Conservation (phyloP, 352 stramenopile genomes). For the Peronospora destructor region DNA sequence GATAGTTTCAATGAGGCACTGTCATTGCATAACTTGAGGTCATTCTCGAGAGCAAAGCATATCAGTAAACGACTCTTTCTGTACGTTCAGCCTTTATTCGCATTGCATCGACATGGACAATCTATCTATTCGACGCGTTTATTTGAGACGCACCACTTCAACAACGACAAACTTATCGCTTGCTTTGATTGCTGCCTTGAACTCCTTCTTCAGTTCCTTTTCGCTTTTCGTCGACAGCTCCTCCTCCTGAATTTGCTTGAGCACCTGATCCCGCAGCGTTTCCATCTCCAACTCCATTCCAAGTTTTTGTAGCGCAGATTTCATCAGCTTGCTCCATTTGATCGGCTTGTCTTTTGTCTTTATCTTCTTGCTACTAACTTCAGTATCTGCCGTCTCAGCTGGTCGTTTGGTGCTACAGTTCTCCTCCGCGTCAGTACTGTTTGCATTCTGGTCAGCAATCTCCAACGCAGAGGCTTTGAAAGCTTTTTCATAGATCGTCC, state of each 20-base stretch:
- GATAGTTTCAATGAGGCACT: no score
- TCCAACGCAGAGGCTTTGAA: conserved; percentile 43
- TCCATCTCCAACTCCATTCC: conserved; percentile 51
- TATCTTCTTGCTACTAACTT: conserved; percentile 35
- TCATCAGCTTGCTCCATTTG: conserved; percentile 74
- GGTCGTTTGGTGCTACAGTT: conserved; percentile 41
- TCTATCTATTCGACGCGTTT: conserved; percentile 35
- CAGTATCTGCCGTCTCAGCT: conserved; percentile 24
- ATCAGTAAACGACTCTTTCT: neutral
- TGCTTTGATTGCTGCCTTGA: conserved; percentile 42
- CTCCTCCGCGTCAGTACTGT: conserved; percentile 1
- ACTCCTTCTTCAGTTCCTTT: conserved; percentile 63
- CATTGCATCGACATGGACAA: conserved; percentile 29
- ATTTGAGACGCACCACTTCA: conserved; percentile 45
- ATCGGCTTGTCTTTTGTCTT: conserved; percentile 43
- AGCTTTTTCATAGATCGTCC: conserved; percentile 56
- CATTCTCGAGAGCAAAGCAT: no score
- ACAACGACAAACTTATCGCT: conserved; percentile 40
- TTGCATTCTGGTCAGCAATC: conserved; percentile 3
- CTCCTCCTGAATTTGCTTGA: conserved; percentile 40
- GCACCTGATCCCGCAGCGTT: conserved; percentile 37
- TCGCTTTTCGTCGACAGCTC: conserved; percentile 44
- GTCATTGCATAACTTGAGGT: no score
- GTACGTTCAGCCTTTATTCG: neutral
- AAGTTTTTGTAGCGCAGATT: conserved; percentile 41